Evolutionary conservation across 306 rosid genomes (phyloP).

Genomic region (Calophaca sinica): DNA sequence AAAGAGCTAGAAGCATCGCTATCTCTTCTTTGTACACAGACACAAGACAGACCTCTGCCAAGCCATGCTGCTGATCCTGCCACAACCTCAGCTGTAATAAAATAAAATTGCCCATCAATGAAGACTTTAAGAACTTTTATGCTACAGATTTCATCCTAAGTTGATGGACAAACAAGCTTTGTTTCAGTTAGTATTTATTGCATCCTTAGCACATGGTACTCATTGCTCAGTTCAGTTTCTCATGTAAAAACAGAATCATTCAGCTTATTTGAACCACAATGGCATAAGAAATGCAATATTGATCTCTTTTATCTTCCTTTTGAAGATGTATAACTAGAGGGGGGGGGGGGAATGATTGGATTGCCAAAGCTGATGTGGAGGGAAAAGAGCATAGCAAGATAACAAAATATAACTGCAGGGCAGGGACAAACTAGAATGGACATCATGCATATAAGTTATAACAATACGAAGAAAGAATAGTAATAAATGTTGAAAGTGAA

Average conservation of each 20-base stretch:
- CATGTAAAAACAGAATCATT: conserved; percentile 15
- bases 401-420: too few species aligned
- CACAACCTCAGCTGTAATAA: conserved; percentile 88
- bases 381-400: too few species aligned
- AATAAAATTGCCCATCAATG: conserved; percentile 38
- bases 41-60: conserved; percentile 97
- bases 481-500: too few species aligned
- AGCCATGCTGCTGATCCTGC: conserved; percentile 99
- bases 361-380: too few species aligned
- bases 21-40: conserved; percentile 83
- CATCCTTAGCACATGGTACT: conserved; percentile 17
- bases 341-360: too few species aligned
- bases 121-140: conserved; percentile 29
- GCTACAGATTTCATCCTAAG: conserved; percentile 30
- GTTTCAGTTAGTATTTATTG: conserved; percentile 10
- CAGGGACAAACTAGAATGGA: too few species aligned
- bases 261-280: conserved; percentile 26
- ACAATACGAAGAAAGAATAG: too few species aligned
- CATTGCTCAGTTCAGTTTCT: conserved; percentile 1
- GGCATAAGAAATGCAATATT: background rate
- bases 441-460: too few species aligned
- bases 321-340: too few species aligned
- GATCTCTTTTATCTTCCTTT: too few species aligned
- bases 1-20: conserved; percentile 77
- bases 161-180: conserved; percentile 12